Conservation (phyloP, 129 eudicot species). For the Flaveria ramosissima region DNA sequence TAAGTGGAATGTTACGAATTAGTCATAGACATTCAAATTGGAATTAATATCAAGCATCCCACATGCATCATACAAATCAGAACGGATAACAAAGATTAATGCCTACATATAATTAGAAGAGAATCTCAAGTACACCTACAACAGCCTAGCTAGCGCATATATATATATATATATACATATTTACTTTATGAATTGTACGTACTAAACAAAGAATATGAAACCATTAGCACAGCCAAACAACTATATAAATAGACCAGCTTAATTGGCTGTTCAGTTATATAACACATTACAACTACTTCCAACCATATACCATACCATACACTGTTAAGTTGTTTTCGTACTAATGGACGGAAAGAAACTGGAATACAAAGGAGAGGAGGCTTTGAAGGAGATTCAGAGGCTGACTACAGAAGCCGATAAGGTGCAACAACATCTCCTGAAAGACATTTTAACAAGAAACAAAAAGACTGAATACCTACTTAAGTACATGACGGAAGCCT, state of each 20-base stretch:
- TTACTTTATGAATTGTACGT: slow-evolving; percentile 16
- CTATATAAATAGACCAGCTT: slow-evolving; percentile 48
- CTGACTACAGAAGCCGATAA: slow-evolving; percentile 57
- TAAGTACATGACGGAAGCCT: slow-evolving; percentile 42
- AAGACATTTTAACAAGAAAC: slow-evolving; percentile 56
- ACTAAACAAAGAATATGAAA: slow-evolving; percentile 20
- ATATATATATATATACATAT: neutral
- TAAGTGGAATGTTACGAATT: slow-evolving; percentile 21
- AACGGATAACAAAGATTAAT: slow-evolving; percentile 25
- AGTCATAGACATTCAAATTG: slow-evolving; percentile 17
- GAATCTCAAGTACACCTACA: slow-evolving; percentile 31
- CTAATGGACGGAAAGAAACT: slow-evolving; percentile 75
- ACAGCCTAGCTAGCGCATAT: no score
- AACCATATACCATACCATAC: neutral
- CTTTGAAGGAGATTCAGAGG: slow-evolving; percentile 71
- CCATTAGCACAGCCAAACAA: slow-evolving; percentile 27
- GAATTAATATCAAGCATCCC: slow-evolving; percentile 24
- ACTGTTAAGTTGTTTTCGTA: neutral
- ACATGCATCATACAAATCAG: slow-evolving; percentile 16
- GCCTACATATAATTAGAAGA: slow-evolving; percentile 34
- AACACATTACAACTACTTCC: slow-evolving; percentile 29
- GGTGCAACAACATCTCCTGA: slow-evolving; percentile 67
- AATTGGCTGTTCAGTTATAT: slow-evolving; percentile 26
- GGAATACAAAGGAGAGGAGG: slow-evolving; percentile 83
- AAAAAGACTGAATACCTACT: slow-evolving; percentile 62